Evolutionary conservation across 73 alveolate genomes (phyloP), one percentile per base, ranked within the genome.

Genomic region (Urostyla sp.): DNA sequence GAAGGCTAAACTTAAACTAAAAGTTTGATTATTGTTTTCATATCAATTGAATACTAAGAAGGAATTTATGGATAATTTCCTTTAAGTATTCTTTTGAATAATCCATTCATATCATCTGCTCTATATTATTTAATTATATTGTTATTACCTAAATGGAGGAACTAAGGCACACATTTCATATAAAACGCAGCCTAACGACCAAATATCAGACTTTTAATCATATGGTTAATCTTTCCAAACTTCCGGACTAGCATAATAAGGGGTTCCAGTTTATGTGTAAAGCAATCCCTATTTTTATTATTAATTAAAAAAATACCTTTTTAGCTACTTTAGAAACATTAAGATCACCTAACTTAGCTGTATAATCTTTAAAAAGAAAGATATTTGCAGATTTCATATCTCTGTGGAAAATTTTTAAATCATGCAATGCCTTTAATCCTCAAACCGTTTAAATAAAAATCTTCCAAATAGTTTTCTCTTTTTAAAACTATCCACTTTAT

Each of bases 191-290:
- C 95, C 95, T 1, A 88, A 56, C 10, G 95, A 88, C 95, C 95
- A 88, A n/a, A 88, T 88, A 60, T 88, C 95, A 60, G 93, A 84
- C 58, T 88, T 88, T 26, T 67, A 73, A 57, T 87, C 89, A 57
- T 87, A 87, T 24, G 95, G 95, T 72, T 51, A n/a, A 66, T 88
- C 95, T 48, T 54, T 83, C 95, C 95, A 88, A 0, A 88, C 95
- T 55, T 88, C 95, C 13, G 95, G 95, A 23, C 93, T 84, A 18
- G 95, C 95, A 34, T 88, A 88, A 61, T 88, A 88, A 0, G 95
- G 95, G 10, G 95, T 88, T 8, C 95, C 95, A 0, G 95, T 87
- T 73, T 87, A 86, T 5, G 95, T 87, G 44, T 87, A 85, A 36
- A 80, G 77, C 3, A 87, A 45, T 0, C 95, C 95, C 0, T 63